These are phyloP conservation scores for Stereocaulon alpinum DNA, from an alignment of 495 filamentous ascomycete species.

Conservation along the genomic window DNA sequence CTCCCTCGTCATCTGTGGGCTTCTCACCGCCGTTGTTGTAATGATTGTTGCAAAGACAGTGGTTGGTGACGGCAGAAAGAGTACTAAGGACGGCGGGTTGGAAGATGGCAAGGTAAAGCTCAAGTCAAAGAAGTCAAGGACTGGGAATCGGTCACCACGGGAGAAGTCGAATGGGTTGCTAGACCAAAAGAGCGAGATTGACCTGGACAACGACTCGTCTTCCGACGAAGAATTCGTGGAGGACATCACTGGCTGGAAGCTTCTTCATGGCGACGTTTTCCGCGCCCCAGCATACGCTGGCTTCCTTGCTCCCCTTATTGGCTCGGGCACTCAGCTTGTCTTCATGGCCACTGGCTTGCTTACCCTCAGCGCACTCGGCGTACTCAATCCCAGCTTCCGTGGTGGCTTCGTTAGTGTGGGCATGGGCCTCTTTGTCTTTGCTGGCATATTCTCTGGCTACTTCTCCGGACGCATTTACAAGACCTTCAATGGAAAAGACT, in stretches of 20 bases:
- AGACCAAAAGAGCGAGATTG: conserved; percentile 52
- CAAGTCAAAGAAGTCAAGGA: conserved; percentile 33
- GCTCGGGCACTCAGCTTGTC: conserved; percentile 81
- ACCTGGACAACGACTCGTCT: conserved; percentile 49
- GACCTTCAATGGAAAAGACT: conserved; percentile 73
- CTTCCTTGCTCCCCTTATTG: conserved; percentile 74
- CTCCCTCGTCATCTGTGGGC: conserved; percentile 74
- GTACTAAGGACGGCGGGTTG: conserved; percentile 50
- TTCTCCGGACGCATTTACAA: conserved; percentile 78
- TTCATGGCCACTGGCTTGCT: conserved; percentile 78
- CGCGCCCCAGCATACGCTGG: conserved; percentile 62
- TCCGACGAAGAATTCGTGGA: conserved; percentile 73
- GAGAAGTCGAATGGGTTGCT: conserved; percentile 53
- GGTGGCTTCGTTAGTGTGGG: conserved; percentile 87
- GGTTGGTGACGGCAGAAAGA: conserved; percentile 66
- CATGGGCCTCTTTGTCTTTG: conserved; percentile 77
- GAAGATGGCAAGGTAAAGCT: conserved; percentile 58
- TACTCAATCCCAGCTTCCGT: conserved; percentile 85
- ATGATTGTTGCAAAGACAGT: conserved; percentile 81
- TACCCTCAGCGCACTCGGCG: conserved; percentile 66
- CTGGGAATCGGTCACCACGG: conserved; percentile 37
- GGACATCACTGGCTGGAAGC: conserved; percentile 86
- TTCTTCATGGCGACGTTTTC: conserved; percentile 94
- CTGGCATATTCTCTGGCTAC: conserved; percentile 86
- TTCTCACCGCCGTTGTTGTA: conserved; percentile 73